Conservation (phyloP, 495 filamentous ascomycete species). For the Melanomma pulvis-pyrius region DNA sequence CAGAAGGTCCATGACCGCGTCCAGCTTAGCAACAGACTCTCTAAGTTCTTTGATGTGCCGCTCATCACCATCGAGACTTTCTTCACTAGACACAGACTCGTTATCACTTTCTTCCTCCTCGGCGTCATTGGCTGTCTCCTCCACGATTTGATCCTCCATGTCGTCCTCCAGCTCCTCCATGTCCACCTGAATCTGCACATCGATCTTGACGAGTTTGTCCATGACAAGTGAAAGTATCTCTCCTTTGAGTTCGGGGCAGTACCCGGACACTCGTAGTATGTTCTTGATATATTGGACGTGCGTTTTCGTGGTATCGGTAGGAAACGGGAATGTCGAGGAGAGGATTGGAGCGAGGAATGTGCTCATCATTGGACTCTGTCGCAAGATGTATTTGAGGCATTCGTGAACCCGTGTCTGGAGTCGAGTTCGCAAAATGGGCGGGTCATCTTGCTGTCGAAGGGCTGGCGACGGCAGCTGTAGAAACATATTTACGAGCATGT, state of each 20-base stretch:
- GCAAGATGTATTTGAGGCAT: conserved; percentile 72
- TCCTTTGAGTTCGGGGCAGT: conserved; percentile 76
- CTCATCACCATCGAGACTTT: conserved; percentile 48
- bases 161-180: conserved; percentile 83
- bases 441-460: conserved; percentile 63
- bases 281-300: conserved; percentile 81
- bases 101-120: conserved; percentile 51
- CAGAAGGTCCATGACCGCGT: conserved; percentile 84
- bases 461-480: conserved; percentile 55
- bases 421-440: conserved; percentile 58
- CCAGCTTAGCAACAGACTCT: conserved; percentile 85
- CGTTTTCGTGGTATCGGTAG: conserved; percentile 68
- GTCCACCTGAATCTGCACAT: conserved; percentile 91
- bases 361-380: conserved; percentile 76
- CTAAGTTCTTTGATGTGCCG: conserved; percentile 63
- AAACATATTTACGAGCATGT: conserved; percentile 80
- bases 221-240: conserved; percentile 84
- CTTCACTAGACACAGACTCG: conserved; percentile 43
- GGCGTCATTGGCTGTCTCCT: conserved; percentile 41
- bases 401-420: conserved; percentile 73
- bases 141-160: conserved; percentile 57
- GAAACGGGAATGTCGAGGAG: conserved; percentile 69
- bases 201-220: conserved; percentile 83
- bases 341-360: conserved; percentile 67
- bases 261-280: conserved; percentile 70